Evolutionary conservation across 1,284 basidiomycete species (phyloP).

Genomic region (Neonothopanus nambi): DNA sequence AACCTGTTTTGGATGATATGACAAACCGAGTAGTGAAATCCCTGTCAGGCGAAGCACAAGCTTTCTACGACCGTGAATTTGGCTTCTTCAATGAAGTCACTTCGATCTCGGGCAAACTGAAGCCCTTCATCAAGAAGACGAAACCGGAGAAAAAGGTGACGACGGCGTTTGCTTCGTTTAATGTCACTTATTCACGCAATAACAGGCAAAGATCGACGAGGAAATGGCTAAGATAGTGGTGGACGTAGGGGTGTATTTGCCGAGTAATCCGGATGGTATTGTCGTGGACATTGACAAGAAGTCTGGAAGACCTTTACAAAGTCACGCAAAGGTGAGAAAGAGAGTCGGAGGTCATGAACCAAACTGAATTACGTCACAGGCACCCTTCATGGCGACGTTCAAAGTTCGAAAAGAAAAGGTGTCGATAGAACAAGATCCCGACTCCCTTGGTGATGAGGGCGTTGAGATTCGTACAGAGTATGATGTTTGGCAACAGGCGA

Average conservation of each 20-base stretch:
- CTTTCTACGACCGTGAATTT: constrained; percentile 96
- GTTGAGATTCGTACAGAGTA: constrained; percentile 67
- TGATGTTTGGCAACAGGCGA: constrained; percentile 97
- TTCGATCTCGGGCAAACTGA: constrained; percentile 96
- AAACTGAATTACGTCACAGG: constrained; percentile 45
- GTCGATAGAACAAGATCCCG: constrained; percentile 63
- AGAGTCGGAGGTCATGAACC: neutral
- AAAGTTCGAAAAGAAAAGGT: constrained; percentile 87
- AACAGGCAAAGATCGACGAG: constrained; percentile 96
- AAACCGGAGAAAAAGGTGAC: constrained; percentile 97
- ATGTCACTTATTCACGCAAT: too few relatives aligned
- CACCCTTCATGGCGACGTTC: constrained; percentile 99
- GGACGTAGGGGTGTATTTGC: constrained; percentile 93
- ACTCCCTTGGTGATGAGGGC: constrained; percentile 64
- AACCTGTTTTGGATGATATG: constrained; percentile 90
- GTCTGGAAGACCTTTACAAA: constrained; percentile 94
- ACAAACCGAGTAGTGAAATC: constrained; percentile 81
- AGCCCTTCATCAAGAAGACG: constrained; percentile 94
- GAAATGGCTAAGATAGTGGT: constrained; percentile 98
- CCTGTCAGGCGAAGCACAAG: constrained; percentile 87
- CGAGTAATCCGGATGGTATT: constrained; percentile 95
- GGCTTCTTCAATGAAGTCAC: constrained; percentile 96
- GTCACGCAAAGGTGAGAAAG: constrained; percentile 84
- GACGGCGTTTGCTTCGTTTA: constrained; percentile 1
- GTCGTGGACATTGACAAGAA: constrained; percentile 97